phyloP scores from a whole-genome alignment of 345 rosid genomes.

The Gynandropsis gynandra region DNA sequence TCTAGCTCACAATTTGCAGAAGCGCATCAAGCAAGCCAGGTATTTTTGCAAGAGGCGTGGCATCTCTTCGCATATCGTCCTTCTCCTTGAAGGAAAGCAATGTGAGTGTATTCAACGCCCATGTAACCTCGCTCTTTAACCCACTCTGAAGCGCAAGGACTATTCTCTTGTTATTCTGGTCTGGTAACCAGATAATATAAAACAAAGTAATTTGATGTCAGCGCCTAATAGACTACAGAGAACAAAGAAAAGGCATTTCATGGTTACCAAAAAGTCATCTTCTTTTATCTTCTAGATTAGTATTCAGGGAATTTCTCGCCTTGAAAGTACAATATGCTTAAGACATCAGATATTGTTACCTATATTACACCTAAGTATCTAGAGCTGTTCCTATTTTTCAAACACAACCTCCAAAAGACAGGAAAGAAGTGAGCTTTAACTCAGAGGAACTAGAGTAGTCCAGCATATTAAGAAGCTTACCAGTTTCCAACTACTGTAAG shows the following conservation, averaged over 20 bases:
- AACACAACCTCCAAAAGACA: background rate
- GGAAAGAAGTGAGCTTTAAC: slow-evolving; percentile 7
- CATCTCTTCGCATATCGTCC: slow-evolving; percentile 79
- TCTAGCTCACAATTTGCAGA: slow-evolving; percentile 68
- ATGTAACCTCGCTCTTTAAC: slow-evolving; percentile 83
- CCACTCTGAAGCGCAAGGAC: slow-evolving; percentile 97
- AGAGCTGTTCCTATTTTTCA: background rate
- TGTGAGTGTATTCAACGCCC: slow-evolving; percentile 92
- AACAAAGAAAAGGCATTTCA: background rate
- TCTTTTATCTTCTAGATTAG: too few relatives aligned
- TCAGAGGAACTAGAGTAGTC: background rate
- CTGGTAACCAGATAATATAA: slow-evolving; percentile 30
- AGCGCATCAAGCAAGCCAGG: slow-evolving; percentile 96
- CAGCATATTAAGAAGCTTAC: background rate
- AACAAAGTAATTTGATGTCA: background rate
- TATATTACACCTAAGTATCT: too few relatives aligned
- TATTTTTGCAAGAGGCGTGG: slow-evolving; percentile 74
- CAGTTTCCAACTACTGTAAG: background rate
- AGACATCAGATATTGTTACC: too few relatives aligned
- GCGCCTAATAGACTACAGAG: background rate
- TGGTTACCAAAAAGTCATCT: background rate
- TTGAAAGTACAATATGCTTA: too few relatives aligned
- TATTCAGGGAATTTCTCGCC: too few relatives aligned
- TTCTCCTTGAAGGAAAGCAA: slow-evolving; percentile 91
- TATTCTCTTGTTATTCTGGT: slow-evolving; percentile 81